phyloP scores from a whole-genome alignment of 352 stramenopile species.

The Pythium apleroticum region DNA sequence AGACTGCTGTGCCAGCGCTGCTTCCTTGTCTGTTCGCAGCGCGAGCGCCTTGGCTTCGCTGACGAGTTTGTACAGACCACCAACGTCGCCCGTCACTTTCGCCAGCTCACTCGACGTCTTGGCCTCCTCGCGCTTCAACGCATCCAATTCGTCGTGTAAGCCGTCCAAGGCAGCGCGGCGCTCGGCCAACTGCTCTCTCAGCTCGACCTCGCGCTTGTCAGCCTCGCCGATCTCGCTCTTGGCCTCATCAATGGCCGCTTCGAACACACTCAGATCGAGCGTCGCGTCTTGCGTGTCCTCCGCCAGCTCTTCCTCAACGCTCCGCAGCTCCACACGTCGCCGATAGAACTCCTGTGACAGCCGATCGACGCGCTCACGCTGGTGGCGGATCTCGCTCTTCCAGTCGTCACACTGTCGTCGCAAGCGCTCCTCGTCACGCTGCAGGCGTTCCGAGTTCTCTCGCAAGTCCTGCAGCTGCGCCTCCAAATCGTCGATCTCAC shows the following conservation, averaged over 20 bases:
- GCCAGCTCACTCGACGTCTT: slow-evolving; percentile 47
- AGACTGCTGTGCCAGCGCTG: slow-evolving; percentile 38
- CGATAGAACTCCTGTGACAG: slow-evolving; percentile 59
- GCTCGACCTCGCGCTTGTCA: slow-evolving; percentile 39
- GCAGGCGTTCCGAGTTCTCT: slow-evolving; percentile 42
- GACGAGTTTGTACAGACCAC: slow-evolving; percentile 70
- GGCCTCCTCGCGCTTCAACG: slow-evolving; percentile 45
- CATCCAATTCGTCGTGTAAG: slow-evolving; percentile 52
- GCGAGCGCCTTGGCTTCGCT: slow-evolving; percentile 71
- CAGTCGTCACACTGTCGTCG: slow-evolving; percentile 48
- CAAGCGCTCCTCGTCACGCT: slow-evolving; percentile 48
- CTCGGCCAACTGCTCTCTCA: slow-evolving; percentile 55
- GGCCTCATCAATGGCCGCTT: slow-evolving; percentile 58
- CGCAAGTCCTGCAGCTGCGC: slow-evolving; percentile 49
- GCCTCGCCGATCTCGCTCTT: slow-evolving; percentile 45
- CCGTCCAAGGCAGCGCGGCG: slow-evolving; percentile 69
- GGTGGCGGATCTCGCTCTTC: slow-evolving; percentile 34
- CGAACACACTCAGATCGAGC: slow-evolving; percentile 72
- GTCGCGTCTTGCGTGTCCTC: slow-evolving; percentile 57
- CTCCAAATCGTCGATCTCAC: slow-evolving; percentile 54
- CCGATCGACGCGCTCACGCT: slow-evolving; percentile 51
- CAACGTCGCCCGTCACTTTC: slow-evolving; percentile 57
- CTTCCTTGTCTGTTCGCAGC: slow-evolving; percentile 59
- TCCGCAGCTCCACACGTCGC: slow-evolving; percentile 48
- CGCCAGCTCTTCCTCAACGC: slow-evolving; percentile 67